phyloP scores from a whole-genome alignment of 2,329 filamentous ascomycete genomes.

The Didymella lethalis region DNA sequence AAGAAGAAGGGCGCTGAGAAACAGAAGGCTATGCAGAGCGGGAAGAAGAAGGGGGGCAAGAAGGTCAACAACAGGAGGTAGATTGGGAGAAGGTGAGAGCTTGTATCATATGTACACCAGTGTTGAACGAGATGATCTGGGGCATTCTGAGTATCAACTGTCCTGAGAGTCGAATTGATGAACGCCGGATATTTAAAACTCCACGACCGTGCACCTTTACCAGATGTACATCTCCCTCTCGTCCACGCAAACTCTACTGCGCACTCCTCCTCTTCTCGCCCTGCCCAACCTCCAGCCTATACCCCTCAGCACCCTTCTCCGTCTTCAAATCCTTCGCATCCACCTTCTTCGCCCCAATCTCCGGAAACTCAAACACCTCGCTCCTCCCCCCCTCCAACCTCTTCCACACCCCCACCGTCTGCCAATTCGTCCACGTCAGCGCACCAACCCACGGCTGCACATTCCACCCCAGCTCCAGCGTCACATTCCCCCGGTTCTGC shows the following conservation, averaged over 20 bases:
- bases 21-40: conserved; percentile 36
- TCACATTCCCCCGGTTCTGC: conserved; percentile 75
- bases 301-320: conserved; percentile 59
- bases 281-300: conserved; percentile 52
- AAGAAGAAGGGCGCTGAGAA: conserved; percentile 40
- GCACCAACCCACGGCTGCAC: conserved; percentile 96
- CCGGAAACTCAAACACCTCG: conserved; percentile 69
- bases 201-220: background rate
- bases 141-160: background rate
- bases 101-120: conserved; percentile 7
- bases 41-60: conserved; percentile 38
- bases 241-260: background rate
- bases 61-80: conserved; percentile 42
- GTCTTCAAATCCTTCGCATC: conserved; percentile 58
- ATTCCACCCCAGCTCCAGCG: conserved; percentile 88
- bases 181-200: background rate
- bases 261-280: conserved; percentile 39
- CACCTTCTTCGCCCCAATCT: conserved; percentile 70
- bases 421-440: conserved; percentile 74
- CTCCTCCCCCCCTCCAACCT: conserved; percentile 70
- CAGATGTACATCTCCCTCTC: background rate
- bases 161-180: background rate
- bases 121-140: background rate
- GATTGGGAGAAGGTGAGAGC: background rate
- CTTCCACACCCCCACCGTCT: conserved; percentile 68